These are phyloP conservation scores for Roridomyces roridus DNA, from an alignment of 768 basidiomycete genomes.

Conservation along the genomic window DNA sequence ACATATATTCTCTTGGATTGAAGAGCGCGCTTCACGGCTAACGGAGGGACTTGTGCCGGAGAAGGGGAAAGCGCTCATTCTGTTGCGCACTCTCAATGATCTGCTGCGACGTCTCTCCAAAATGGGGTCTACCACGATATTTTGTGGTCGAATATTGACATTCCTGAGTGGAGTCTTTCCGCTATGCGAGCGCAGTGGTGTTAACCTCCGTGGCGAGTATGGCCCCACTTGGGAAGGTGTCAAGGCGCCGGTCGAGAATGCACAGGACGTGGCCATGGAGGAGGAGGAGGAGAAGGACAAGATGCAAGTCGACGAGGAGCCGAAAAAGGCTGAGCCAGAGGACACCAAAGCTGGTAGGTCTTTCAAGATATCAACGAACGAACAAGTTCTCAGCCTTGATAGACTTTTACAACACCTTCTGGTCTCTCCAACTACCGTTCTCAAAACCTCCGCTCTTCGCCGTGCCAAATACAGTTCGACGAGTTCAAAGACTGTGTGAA, in stretches of 20 bases:
- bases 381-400: background rate
- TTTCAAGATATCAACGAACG: too few relatives aligned
- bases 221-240: slow-evolving; percentile 80
- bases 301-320: slow-evolving; percentile 68
- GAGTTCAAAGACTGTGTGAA: slow-evolving; percentile 75
- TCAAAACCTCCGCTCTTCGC: slow-evolving; percentile 80
- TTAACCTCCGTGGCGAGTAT: slow-evolving; percentile 90
- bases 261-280: slow-evolving; percentile 37
- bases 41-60: slow-evolving; percentile 83
- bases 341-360: slow-evolving; percentile 70
- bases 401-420: slow-evolving; percentile 90
- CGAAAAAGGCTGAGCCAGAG: slow-evolving; percentile 38
- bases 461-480: slow-evolving; percentile 55
- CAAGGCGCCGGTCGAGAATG: slow-evolving; percentile 42
- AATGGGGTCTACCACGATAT: slow-evolving; percentile 81
- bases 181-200: slow-evolving; percentile 87
- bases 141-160: slow-evolving; percentile 88
- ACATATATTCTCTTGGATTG: slow-evolving; percentile 89
- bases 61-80: slow-evolving; percentile 86
- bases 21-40: slow-evolving; percentile 69
- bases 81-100: slow-evolving; percentile 87
- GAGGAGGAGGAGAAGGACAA: slow-evolving; percentile 47
- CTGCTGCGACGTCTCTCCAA: slow-evolving; percentile 87
- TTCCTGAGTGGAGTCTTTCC: slow-evolving; percentile 89
- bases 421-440: slow-evolving; percentile 87